Conservation (phyloP, 306 rosid species). For the Cucumis cinereus region DNA sequence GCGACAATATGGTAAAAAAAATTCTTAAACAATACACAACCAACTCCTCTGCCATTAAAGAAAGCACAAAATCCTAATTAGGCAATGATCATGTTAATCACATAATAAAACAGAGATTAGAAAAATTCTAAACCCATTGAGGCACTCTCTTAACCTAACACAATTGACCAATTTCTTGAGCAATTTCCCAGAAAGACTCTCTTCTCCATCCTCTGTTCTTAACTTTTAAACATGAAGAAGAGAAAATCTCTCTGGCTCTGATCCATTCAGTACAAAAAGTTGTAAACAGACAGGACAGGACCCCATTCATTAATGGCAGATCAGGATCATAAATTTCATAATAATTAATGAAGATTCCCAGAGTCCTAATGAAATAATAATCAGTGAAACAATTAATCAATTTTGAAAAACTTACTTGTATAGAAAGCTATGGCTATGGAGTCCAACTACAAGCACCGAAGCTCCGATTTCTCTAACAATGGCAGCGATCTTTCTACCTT, state of each 20-base stretch:
- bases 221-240: background rate
- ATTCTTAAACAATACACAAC: no score
- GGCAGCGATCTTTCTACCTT: constrained; percentile 54
- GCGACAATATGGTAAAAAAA: no score
- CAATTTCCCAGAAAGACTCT: background rate
- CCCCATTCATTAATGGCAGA: background rate
- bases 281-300: background rate
- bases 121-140: background rate
- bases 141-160: background rate
- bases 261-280: background rate
- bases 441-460: constrained; percentile 70
- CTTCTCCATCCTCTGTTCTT: background rate
- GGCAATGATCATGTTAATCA: background rate
- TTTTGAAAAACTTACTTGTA: constrained; percentile 48
- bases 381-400: background rate
- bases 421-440: constrained; percentile 85
- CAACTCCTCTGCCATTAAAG: background rate
- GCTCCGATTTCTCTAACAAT: constrained; percentile 58
- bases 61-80: background rate
- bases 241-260: background rate
- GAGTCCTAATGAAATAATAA: background rate
- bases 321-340: background rate
- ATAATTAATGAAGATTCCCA: background rate
- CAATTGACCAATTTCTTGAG: background rate
- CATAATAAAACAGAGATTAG: background rate